phyloP scores from a whole-genome alignment of 2,329 filamentous ascomycete species.

The Sarocladiaceae sp. region DNA sequence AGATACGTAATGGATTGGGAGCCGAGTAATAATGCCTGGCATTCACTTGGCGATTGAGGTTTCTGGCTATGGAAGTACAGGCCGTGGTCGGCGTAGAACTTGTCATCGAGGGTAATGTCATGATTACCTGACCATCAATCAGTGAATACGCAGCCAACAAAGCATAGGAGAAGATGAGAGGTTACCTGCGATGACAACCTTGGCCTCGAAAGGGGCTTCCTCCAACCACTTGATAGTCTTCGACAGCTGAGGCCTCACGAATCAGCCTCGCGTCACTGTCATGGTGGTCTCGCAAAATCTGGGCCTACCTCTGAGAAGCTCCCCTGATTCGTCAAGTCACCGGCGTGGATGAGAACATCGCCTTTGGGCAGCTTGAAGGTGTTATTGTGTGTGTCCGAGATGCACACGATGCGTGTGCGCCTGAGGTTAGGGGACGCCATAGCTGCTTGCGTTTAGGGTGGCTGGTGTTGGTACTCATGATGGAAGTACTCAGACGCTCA shows the following conservation, averaged over 20 bases:
- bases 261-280: constrained; percentile 7
- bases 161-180: background rate
- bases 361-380: constrained; percentile 60
- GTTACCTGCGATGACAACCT: constrained; percentile 63
- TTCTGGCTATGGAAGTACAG: constrained; percentile 49
- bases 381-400: constrained; percentile 71
- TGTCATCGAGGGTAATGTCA: constrained; percentile 62
- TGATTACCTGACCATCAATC: constrained; percentile 55
- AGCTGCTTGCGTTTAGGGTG: too few species aligned
- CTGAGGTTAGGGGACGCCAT: constrained; percentile 18
- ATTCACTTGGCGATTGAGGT: constrained; percentile 46
- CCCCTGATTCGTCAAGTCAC: constrained; percentile 71
- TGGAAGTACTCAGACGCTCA: too few species aligned
- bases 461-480: too few species aligned
- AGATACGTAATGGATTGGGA: constrained; percentile 59
- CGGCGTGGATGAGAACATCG: constrained; percentile 70
- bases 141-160: constrained; percentile 2
- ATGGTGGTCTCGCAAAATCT: background rate
- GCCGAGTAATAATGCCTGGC: constrained; percentile 46
- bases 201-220: constrained; percentile 59
- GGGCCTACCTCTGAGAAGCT: constrained; percentile 43
- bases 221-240: constrained; percentile 62
- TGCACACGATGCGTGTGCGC: constrained; percentile 62
- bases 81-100: constrained; percentile 51
- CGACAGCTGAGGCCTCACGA: constrained; percentile 45